These are phyloP conservation scores for Chaetomiaceae sp. DNA, from an alignment of 2,329 filamentous ascomycete genomes.

Conservation along the genomic window DNA sequence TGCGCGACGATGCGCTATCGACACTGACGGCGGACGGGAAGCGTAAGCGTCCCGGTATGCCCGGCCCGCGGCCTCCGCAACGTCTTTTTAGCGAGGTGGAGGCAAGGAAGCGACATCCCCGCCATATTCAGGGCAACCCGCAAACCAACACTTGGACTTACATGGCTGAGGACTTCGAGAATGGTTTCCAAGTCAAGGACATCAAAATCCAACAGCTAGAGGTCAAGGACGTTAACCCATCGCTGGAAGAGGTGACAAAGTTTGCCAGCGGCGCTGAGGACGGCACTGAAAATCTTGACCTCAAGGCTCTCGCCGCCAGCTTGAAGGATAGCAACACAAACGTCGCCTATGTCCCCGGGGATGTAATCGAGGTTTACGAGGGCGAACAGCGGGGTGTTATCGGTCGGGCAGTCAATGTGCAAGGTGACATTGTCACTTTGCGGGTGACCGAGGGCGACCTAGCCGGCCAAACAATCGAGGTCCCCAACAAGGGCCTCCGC, in stretches of 20 bases:
- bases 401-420: conserved; percentile 79
- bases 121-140: conserved; percentile 59
- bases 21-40: conserved; percentile 58
- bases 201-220: conserved; percentile 82
- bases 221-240: conserved; percentile 89
- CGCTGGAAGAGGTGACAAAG: conserved; percentile 90
- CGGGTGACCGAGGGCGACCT: conserved; percentile 79
- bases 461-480: conserved; percentile 79
- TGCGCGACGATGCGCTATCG: conserved; percentile 66
- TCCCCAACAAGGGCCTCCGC: conserved; percentile 84
- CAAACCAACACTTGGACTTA: conserved; percentile 81
- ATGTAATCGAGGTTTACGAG: conserved; percentile 93
- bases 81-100: conserved; percentile 90
- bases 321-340: conserved; percentile 78
- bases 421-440: conserved; percentile 88
- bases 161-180: conserved; percentile 82
- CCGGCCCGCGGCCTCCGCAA: conserved; percentile 72
- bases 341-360: conserved; percentile 83
- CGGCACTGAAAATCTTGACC: conserved; percentile 87
- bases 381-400: conserved; percentile 91
- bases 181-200: conserved; percentile 90
- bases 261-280: conserved; percentile 87
- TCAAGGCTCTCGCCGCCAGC: conserved; percentile 84
- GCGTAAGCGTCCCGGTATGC: conserved; percentile 66
- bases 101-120: conserved; percentile 79